phyloP scores from a whole-genome alignment of 768 basidiomycete species.

The Mycena belliarum region DNA sequence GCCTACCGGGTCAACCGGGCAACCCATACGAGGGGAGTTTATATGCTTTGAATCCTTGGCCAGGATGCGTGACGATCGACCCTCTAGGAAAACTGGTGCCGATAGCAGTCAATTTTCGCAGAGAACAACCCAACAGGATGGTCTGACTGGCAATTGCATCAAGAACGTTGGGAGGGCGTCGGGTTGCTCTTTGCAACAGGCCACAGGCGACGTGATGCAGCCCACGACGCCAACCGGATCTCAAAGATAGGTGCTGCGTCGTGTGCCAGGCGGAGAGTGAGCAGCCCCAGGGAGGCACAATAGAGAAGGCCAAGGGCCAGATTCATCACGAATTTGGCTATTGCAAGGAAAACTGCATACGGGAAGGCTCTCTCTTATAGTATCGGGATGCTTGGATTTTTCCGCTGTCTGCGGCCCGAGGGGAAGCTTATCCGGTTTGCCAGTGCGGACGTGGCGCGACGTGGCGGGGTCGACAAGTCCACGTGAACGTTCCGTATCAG shows the following conservation, averaged over 20 bases:
- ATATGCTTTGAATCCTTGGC: too few relatives aligned
- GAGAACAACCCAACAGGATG: not conserved
- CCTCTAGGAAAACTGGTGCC: not conserved
- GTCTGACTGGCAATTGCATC: not conserved
- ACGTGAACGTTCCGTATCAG: not conserved
- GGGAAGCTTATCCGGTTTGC: too few relatives aligned
- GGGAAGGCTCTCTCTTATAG: conserved; percentile 1
- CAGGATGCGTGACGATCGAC: too few relatives aligned
- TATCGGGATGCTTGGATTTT: not conserved
- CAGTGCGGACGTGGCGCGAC: conserved; percentile 14
- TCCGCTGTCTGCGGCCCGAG: not conserved
- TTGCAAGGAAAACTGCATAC: too few relatives aligned
- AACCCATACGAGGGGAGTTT: too few relatives aligned
- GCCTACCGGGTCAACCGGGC: too few relatives aligned
- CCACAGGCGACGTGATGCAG: not conserved
- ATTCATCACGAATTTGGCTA: too few relatives aligned
- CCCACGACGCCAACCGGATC: not conserved
- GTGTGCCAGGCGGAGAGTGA: conserved; percentile 12
- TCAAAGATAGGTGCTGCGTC: conserved; percentile 9
- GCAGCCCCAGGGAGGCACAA: conserved; percentile 17
- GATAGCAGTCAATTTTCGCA: not conserved
- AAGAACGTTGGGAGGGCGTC: not conserved
- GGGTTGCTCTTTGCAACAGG: not conserved
- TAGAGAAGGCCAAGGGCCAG: conserved; percentile 16
- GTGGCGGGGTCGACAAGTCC: not conserved